Evolutionary conservation across 176 grass and related monocot genomes (phyloP), one percentile per base, ranked within the genome.

Genomic region (Paspalum notatum): DNA sequence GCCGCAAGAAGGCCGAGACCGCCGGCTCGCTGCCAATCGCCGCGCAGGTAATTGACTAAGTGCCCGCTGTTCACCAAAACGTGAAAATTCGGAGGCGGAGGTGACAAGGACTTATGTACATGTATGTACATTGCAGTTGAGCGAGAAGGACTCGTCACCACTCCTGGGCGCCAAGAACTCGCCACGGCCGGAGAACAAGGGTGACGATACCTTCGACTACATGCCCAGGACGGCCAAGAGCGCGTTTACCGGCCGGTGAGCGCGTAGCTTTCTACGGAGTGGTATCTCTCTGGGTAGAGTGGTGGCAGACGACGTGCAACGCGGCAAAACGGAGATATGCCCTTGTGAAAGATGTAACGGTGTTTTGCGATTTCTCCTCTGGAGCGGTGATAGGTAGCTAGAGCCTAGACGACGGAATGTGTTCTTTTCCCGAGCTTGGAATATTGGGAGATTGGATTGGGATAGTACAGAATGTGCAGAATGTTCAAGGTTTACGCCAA

Each of bases 181-280:
- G 38, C 69, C 87, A 5, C 74, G 87, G 70, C 59, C 76, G 60
- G 84, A 91, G 45, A 51, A 11, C 62, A 53, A 82, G 47, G 46
- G 13, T 7, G 24, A 16, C 27, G 81, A 87, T 9, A 87, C 58
- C 83, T 85, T 82, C 42, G 87, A 85, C 58, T 74, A 85, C 49
- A 68, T 89, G 66, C 87, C 87, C 7, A 82, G 87, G 83, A 85
- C 87, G 27, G 87, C 87, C 9, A 85, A 89, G 83, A 89, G 21
- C 49, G 83, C 83, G 6, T 85, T 89, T 12, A 88, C 75, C 53
- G 82, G 55, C 70, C 56, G 55, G 54, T 68, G 63, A 71, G 46
- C 25, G 20, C 21, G 8, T 67, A 78, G 67, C 67, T 73, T 73
- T 69, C 2, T 46, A 14, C 9, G 12, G 14, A 61, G 20, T 49